phyloP scores from a whole-genome alignment of 352 stramenopile genomes.

The Phytophthora parvispora region DNA sequence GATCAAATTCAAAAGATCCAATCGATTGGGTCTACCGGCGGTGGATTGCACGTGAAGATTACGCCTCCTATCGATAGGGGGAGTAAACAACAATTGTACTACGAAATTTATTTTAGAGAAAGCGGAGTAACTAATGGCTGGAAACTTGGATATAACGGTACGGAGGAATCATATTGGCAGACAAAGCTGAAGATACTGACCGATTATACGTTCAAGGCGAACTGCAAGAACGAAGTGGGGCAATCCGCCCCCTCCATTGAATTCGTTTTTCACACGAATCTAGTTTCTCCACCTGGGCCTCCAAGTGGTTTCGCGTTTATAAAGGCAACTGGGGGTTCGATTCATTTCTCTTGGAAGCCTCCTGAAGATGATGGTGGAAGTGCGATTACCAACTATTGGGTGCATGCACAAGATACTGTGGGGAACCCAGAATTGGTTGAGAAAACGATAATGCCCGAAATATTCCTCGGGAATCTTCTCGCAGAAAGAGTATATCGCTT shows the following conservation, averaged over 20 bases:
- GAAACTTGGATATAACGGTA: conserved; percentile 57
- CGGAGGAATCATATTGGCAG: conserved; percentile 55
- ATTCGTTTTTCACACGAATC: conserved; percentile 47
- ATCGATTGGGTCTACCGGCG: conserved; percentile 54
- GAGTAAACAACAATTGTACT: conserved; percentile 38
- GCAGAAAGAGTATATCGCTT: conserved; percentile 57
- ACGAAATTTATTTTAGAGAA: conserved; percentile 68
- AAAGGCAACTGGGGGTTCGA: conserved; percentile 47
- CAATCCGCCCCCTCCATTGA: conserved; percentile 45
- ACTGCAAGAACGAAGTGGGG: conserved; percentile 56
- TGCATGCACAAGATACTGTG: conserved; percentile 21
- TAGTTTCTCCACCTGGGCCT: conserved; percentile 62
- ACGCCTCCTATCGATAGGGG: conserved; percentile 55
- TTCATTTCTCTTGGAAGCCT: conserved; percentile 48
- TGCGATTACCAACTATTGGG: conserved; percentile 48
- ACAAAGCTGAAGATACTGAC: conserved; percentile 56
- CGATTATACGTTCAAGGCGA: conserved; percentile 61
- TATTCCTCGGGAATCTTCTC: conserved; percentile 49
- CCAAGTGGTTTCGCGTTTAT: conserved; percentile 23
- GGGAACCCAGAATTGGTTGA: conserved; percentile 5
- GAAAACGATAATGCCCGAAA: neutral
- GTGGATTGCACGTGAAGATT: conserved; percentile 58
- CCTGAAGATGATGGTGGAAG: conserved; percentile 70
- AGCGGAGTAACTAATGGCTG: conserved; percentile 15
- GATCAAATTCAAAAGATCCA: conserved; percentile 34